Base-by-base conservation (phyloP, 2,329 filamentous ascomycete species). In the Ceratocystis papillata region DNA sequence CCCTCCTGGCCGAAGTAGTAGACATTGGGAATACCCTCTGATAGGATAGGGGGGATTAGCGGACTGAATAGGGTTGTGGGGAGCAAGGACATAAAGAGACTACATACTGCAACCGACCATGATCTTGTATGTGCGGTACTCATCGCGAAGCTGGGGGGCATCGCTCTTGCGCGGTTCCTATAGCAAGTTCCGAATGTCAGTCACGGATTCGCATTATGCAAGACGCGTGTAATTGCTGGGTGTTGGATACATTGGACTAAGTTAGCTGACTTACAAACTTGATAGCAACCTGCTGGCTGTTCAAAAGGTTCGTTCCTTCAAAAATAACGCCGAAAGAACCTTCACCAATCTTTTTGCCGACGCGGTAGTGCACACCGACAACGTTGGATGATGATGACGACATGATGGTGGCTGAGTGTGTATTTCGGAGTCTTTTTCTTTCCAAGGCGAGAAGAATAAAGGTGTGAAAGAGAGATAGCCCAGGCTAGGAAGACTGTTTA, bases 1-100 rank as follows among this genome's bases (percentile, higher is more conserved):
- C 93, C 94, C 78, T 97, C 93, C 75, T 99, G 94, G 69, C 94
- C 94, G 72, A 97, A 99, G 79, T 97, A 99, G 80, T 97, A 97
- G 73, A 99, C 94, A 83, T 97, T 97, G 73, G 94, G 94, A 72
- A 99, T 97, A 73, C 94, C 94, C 73, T 93, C 93, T 97, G 75
- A 33, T 61, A 33, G 10, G 7, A 50, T 44, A 57, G 28, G 41
- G 28, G 4, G 5, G 50, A 62, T 50, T 50, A 28, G 37, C 37
- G 10, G 37, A 41, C 37, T 41, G 37, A 41, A 41, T 41, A 15
- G 37, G 0, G 2, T 44, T 17, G 50, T 12, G 44, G 5, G 30
- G 37, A 67, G 64, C 61, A 22, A 8, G n/a, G 46, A 70, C 61
- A 67, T 28, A n/a, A 22, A 15, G n/a, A 33, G 22, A 28, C 7